phyloP scores from a whole-genome alignment of 306 rosid genomes.

The Oxytropis ochrocephala region DNA sequence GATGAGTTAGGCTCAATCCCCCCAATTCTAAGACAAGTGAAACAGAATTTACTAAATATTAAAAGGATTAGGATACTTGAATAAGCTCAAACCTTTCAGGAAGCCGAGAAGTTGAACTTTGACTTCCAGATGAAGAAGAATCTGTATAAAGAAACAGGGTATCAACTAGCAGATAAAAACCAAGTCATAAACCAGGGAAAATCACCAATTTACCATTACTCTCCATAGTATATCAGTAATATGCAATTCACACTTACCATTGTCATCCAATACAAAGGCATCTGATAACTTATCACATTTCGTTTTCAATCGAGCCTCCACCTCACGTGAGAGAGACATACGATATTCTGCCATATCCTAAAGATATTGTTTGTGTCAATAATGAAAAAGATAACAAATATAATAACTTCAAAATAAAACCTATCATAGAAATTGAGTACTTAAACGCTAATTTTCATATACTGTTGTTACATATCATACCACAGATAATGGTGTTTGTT shows the following conservation, averaged over 20 bases:
- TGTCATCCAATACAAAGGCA: conserved; percentile 65
- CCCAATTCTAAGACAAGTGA: background rate
- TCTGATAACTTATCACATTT: conserved; percentile 71
- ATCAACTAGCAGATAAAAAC: conserved; percentile 7
- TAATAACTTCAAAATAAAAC: conserved; percentile 1
- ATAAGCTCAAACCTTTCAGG: conserved; percentile 66
- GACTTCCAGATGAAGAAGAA: conserved; percentile 58
- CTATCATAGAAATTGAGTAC: background rate
- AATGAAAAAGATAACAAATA: conserved; percentile 15
- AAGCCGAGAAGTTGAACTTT: conserved; percentile 66
- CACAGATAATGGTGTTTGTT: conserved; percentile 53
- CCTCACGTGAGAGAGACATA: conserved; percentile 62
- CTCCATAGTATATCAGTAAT: conserved; percentile 8
- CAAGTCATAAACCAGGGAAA: background rate
- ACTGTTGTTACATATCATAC: conserved; percentile 34
- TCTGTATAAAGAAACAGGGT: conserved; percentile 35
- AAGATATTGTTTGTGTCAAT: conserved; percentile 3
- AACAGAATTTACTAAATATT: background rate
- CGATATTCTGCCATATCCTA: conserved; percentile 86
- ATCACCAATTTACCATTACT: background rate
- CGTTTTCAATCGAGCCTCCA: conserved; percentile 65
- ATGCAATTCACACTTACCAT: conserved; percentile 37
- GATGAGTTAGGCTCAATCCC: no score
- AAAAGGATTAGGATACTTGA: background rate
- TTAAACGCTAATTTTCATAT: conserved; percentile 7